Conservation (phyloP, 176 grass and related monocot species). For the Thalia dealbata region DNA sequence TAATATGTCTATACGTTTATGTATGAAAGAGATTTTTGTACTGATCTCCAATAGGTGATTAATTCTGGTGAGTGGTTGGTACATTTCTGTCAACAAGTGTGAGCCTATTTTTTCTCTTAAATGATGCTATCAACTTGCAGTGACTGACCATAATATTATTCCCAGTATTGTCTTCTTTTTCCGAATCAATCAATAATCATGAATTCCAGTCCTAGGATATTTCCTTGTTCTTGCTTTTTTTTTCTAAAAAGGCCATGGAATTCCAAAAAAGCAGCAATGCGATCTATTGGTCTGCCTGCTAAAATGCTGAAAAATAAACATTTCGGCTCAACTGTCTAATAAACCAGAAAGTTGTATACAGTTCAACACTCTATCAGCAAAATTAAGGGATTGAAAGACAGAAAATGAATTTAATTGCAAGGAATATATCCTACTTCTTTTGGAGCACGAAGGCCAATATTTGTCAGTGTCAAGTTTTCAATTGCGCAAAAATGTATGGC, state of each 20-base stretch:
- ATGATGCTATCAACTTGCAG: not conserved
- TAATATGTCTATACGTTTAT: not conserved
- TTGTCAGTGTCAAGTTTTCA: too few species aligned
- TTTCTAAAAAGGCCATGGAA: not conserved
- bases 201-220: not conserved
- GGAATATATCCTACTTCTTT: too few species aligned
- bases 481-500: too few species aligned
- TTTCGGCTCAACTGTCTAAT: not conserved
- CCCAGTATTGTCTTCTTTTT: not conserved
- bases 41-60: not conserved
- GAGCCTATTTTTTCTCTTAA: not conserved
- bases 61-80: not conserved
- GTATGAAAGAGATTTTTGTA: too few species aligned
- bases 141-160: not conserved
- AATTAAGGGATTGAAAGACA: not conserved
- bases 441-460: too few species aligned
- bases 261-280: not conserved
- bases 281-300: not conserved
- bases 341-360: not conserved
- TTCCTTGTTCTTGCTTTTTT: not conserved
- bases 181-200: not conserved
- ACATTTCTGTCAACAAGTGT: not conserved
- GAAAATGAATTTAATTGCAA: not conserved
- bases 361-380: too few species aligned
- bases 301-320: not conserved